Evolutionary conservation across 352 stramenopile species (phyloP).

Genomic region (Poterioochromonas sp.): DNA sequence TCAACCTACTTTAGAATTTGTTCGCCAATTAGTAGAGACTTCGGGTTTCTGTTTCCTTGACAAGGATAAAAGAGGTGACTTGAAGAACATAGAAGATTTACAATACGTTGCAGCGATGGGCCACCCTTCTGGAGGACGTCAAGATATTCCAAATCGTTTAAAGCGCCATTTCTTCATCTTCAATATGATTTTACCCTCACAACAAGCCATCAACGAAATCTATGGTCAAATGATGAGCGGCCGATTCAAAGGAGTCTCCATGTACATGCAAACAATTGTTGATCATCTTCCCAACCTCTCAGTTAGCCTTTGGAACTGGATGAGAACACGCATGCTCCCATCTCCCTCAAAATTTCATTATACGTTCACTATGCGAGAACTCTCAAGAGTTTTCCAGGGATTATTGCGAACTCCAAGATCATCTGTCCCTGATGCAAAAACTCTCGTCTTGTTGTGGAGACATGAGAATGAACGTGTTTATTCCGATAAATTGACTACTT

Average conservation of each 20-base stretch:
- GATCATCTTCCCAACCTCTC: constrained; percentile 68
- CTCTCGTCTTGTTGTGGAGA: constrained; percentile 61
- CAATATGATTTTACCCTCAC: constrained; percentile 61
- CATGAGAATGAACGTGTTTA: constrained; percentile 72
- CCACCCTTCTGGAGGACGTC: constrained; percentile 72
- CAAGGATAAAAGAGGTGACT: constrained; percentile 80
- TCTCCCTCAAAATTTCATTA: constrained; percentile 82
- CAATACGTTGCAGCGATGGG: constrained; percentile 80
- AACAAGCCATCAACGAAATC: constrained; percentile 68
- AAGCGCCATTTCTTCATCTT: constrained; percentile 77
- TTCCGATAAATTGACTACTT: constrained; percentile 57
- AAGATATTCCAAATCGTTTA: constrained; percentile 73
- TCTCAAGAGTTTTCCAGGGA: constrained; percentile 66
- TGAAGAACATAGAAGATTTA: constrained; percentile 82
- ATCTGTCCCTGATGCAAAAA: constrained; percentile 48
- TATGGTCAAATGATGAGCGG: constrained; percentile 66
- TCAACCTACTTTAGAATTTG: constrained; percentile 81
- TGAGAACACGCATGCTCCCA: constrained; percentile 70
- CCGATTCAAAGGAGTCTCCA: constrained; percentile 50
- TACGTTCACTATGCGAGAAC: constrained; percentile 80
- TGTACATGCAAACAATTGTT: constrained; percentile 57
- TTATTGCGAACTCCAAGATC: constrained; percentile 52
- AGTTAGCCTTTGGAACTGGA: constrained; percentile 77
- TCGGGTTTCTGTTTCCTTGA: constrained; percentile 81
- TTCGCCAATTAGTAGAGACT: constrained; percentile 81